Evolutionary conservation across 1,139 yeast species (phyloP).

Genomic region (Keqinozyma sinolaborantium): DNA sequence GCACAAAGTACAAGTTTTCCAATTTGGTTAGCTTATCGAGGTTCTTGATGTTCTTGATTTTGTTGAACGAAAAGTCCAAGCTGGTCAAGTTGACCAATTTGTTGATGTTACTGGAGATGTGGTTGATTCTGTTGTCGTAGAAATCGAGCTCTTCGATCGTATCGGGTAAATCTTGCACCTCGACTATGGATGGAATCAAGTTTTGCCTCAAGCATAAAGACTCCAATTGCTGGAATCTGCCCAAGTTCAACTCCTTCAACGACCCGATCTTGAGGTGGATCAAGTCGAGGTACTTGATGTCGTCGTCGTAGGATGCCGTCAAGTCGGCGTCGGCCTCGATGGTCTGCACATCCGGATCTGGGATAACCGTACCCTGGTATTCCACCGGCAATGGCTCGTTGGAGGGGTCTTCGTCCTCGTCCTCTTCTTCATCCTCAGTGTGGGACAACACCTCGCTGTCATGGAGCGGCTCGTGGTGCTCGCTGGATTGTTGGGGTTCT

Average conservation of each 20-base stretch:
- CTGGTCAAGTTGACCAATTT: constrained; percentile 55
- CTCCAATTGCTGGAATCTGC: constrained; percentile 55
- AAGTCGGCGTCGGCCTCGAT: constrained; percentile 56
- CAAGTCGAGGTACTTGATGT: constrained; percentile 67
- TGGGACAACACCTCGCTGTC: constrained; percentile 8
- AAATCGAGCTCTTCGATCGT: constrained; percentile 76
- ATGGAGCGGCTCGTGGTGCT: too few species aligned
- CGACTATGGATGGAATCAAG: constrained; percentile 68
- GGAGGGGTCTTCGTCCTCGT: constrained; percentile 18
- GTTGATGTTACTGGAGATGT: constrained; percentile 67
- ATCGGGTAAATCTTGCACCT: constrained; percentile 55
- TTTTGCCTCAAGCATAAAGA: constrained; percentile 81
- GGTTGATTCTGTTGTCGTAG: constrained; percentile 89
- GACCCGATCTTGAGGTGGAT: constrained; percentile 75
- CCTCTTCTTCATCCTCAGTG: constrained; percentile 24
- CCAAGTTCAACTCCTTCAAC: constrained; percentile 61
- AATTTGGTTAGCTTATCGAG: constrained; percentile 60
- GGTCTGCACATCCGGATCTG: constrained; percentile 47
- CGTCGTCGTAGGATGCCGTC: constrained; percentile 58
- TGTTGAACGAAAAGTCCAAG: constrained; percentile 87
- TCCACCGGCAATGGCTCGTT: constrained; percentile 35
- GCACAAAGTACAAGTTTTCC: constrained; percentile 77
- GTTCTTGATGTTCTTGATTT: constrained; percentile 83
- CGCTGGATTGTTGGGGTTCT: too few species aligned
- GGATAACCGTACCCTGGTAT: constrained; percentile 49